Base-by-base conservation (phyloP, 148 eudicot species). In the Diospyros kaki region DNA sequence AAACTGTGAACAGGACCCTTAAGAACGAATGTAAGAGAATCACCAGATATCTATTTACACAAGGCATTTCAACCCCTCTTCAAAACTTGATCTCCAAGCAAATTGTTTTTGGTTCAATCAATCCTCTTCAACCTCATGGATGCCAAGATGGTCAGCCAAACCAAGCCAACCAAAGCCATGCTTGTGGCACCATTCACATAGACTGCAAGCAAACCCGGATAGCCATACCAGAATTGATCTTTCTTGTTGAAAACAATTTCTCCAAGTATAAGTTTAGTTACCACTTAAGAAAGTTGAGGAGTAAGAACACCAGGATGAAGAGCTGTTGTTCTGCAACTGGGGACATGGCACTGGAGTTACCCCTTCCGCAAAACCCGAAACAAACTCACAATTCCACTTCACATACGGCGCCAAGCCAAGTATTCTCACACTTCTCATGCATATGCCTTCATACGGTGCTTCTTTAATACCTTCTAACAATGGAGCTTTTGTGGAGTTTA, bases 361-460 rank as follows among this genome's bases (percentile, higher is more conserved):
- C 3, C 81, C 77, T 10, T 86, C 81, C 14, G 89, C 75, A 78
- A 81, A 87, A 58, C 98, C 96, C 1, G 82, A 84, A 52, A 90
- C 85, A 75, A 79, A 83, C 63, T 87, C 89, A 76, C 96, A 93
- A 28, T 76, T 83, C 98, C 93, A 90, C 46, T 79, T 77, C 13
- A 75, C 79, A 3, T 91, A 83, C 13, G 79, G 76, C 10, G 82
- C 73, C 43, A 90, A 65, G 45, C 92, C 98, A 3, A 78, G 71
- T 48, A 93, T 64, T 58, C 84, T 91, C 46, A 93, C 78, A 78
- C 89, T 91, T 64, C 78, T 89, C 91, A 90, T 80, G 77, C 92
- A 85, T 64, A 90, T 83, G 51, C 80, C 86, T 84, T 89, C 89
- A 77, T 85, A 90, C 8, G 93, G 86, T 50, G 93, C 88, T 74